Evolutionary conservation across 2,329 filamentous ascomycete genomes (phyloP), one percentile per base, ranked within the genome.

Genomic region (Fusarium aywerte): DNA sequence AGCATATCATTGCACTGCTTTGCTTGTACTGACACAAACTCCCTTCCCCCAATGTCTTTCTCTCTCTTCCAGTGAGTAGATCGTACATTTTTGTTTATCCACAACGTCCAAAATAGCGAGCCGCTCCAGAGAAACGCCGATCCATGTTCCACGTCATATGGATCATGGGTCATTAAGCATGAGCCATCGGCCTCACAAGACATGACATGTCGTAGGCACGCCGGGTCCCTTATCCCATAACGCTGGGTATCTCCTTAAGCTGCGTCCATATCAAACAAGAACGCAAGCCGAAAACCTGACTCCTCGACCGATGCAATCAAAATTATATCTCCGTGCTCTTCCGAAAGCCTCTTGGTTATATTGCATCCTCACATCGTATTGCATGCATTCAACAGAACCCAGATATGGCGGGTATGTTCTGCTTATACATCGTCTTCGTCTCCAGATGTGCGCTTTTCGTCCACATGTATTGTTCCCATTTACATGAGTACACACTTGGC

Each of bases 401-500:
- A 32, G 29, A 36, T 51, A 60, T 58, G 44, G 50, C 36, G 47
- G 65, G 47, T 58, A 47, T 51, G 39, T 48, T 52, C 56, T 49
- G 61, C 56, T 59, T 43, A 38, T 51, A 44, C 58, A 62, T 49
- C 47, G 25, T 29, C 43, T 53, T 60, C 47, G 52, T 58, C 44
- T 54, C 48, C 47, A 62, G 54, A 58, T 58, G 49, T 47, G 47
- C 50, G 40, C 60, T 62, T 62, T 60, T 66, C 39, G 32, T 42
- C 58, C 48, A 70, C 57, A 38, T 38, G 38, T 48, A 35, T 35
- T 47, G 36, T 32, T 38, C 39, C 62, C 60, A 20, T 57, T 88
- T 88, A 96, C 93, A 97, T 97, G 77, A 97, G 86, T 77, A 92
- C 85, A 80, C 93, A 97, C 81, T 91, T 92, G 74, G 87, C 84